Base-by-base conservation (phyloP, 1,284 basidiomycete species). In the Phellopilus nigrolimitatus region DNA sequence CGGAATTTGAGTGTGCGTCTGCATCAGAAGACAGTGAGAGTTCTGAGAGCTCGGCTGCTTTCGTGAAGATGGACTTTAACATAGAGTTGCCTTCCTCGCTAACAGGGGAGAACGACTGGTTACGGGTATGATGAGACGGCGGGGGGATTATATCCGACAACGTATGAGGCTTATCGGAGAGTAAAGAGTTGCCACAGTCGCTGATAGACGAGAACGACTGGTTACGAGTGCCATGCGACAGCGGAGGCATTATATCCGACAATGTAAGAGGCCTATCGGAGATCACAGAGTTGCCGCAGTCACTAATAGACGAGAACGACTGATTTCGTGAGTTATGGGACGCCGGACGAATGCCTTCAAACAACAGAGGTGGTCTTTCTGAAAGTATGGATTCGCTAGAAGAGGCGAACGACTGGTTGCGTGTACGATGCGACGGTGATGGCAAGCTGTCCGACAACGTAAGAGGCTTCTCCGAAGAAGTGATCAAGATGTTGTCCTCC, bases 361-460 rank as follows among this genome's bases (percentile, higher is more conserved):
- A n/a, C n/a, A n/a, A n/a, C n/a, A n/a, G n/a, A n/a, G n/a, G n/a
- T n/a, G n/a, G n/a, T n/a, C n/a, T n/a, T n/a, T n/a, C n/a, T n/a
- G n/a, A n/a, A n/a, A n/a, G n/a, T n/a, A n/a, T n/a, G n/a, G n/a
- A n/a, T n/a, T 67, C 68, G 42, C 71, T 57, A 2, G 72, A 64
- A 13, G 67, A 71, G 0, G 70, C 68, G 30, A 66, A 65, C 0
- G 82, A 79, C n/a, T 77, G 61, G 0, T 71, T 69, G 28, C 73
- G 71, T 12, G 69, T 72, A 10, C 39, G 49, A 57, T 79, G 71
- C 6, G 74, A 67, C 0, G 74, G 71, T 0, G 84, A 78, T 3
- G 85, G 84, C 39, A 88, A n/a, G n/a, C 82, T 86, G 56, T 88
- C 82, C 0, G 84, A 80, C 12, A 88, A 67, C 1, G 82, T 85